A percentile compares a stretch with the other conserved stretches of the same genome.
phyloP scores from a whole-genome alignment of 495 filamentous ascomycete species.

The Darksidea phi region DNA sequence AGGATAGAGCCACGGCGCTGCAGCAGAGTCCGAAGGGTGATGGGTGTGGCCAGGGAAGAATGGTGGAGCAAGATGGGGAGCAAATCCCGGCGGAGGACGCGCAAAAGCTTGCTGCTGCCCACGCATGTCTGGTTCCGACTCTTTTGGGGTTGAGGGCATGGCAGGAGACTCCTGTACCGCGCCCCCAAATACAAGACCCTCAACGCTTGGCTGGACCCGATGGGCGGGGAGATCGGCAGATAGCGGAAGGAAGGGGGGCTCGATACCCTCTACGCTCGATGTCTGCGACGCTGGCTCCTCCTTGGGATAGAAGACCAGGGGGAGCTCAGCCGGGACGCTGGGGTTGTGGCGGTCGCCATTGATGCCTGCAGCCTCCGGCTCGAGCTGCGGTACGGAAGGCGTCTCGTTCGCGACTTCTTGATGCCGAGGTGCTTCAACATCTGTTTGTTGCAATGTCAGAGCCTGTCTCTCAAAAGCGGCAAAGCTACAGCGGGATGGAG shows the following conservation, averaged over 20 bases:
- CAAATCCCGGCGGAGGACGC: conserved; percentile 28
- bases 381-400: background rate
- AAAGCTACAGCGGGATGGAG: background rate
- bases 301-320: conserved; percentile 39
- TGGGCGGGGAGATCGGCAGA: conserved; percentile 16
- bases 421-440: background rate
- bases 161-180: conserved; percentile 35
- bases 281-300: conserved; percentile 25
- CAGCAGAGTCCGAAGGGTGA: conserved; percentile 35
- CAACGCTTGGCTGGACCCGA: conserved; percentile 35
- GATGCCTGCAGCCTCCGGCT: background rate
- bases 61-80: conserved; percentile 20
- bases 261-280: conserved; percentile 25
- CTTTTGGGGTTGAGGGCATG: conserved; percentile 40
- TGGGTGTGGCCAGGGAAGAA: conserved; percentile 38
- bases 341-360: conserved; percentile 2
- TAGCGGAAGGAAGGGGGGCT: conserved; percentile 3
- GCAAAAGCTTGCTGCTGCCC: background rate
- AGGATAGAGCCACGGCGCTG: conserved; percentile 20
- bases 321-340: conserved; percentile 24
- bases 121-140: conserved; percentile 8
- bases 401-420: background rate
- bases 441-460: conserved; percentile 6
- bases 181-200: conserved; percentile 41
- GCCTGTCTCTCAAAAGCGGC: background rate